Conservation (phyloP, 352 stramenopile genomes). For the Globisporangium perplexum region DNA sequence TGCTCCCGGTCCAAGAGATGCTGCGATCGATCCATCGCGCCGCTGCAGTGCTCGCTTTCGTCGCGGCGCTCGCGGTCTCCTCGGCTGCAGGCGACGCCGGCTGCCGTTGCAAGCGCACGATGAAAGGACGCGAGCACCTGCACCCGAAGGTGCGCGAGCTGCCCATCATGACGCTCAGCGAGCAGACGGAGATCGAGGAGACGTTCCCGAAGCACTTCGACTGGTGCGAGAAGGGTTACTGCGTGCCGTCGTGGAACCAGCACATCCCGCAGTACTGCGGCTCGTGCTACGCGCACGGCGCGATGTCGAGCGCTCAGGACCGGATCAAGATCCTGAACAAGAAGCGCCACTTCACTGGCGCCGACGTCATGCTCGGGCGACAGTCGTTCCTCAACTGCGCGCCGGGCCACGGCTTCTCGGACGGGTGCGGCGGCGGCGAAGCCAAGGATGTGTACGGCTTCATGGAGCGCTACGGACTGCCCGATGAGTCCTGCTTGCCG, state of each 20-base stretch:
- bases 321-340: conserved; percentile 66
- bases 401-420: conserved; percentile 43
- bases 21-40: too few species aligned
- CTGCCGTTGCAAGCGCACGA: conserved; percentile 43
- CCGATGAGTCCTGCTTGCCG: conserved; percentile 48
- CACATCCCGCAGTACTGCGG: conserved; percentile 73
- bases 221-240: conserved; percentile 71
- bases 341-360: conserved; percentile 28
- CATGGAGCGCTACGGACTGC: conserved; percentile 50
- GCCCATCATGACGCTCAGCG: conserved; percentile 11
- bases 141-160: conserved; percentile 29
- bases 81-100: conserved; percentile 22
- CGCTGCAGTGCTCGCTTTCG: too few species aligned
- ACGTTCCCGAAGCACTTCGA: conserved; percentile 62
- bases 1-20: too few species aligned
- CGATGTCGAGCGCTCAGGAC: conserved; percentile 47
- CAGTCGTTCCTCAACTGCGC: conserved; percentile 65
- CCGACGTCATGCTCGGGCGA: conserved; percentile 52
- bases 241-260: conserved; percentile 67
- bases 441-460: conserved; percentile 57
- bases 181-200: conserved; percentile 31
- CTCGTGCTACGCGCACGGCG: conserved; percentile 65
- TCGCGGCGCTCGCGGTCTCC: conserved; percentile 71
- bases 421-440: conserved; percentile 51
- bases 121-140: conserved; percentile 35